phyloP scores from a whole-genome alignment of 176 grass and related monocot genomes.

The Carex littledalei region DNA sequence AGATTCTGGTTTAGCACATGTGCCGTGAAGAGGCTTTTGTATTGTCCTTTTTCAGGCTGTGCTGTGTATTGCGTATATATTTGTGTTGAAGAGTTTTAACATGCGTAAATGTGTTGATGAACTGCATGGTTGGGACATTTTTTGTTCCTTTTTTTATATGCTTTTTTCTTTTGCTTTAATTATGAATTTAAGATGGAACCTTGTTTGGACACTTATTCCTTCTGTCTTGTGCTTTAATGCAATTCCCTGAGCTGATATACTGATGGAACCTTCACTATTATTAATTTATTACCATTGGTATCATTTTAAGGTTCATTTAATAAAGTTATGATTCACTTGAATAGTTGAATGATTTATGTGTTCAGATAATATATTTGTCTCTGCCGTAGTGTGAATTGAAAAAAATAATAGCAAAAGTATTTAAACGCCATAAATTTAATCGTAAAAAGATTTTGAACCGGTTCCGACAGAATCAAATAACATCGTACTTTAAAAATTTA shows the following conservation, averaged over 20 bases:
- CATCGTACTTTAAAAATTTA: too few species aligned
- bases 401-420: too few species aligned
- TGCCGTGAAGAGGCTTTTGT: slow-evolving; percentile 25
- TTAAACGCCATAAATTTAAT: too few species aligned
- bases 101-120: slow-evolving; percentile 9
- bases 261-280: too few species aligned
- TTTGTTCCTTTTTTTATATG: background rate
- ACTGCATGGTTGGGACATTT: background rate
- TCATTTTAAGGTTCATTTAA: too few species aligned
- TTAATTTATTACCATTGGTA: too few species aligned
- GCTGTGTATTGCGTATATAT: slow-evolving; percentile 12
- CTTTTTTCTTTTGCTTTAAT: background rate
- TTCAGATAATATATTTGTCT: too few species aligned
- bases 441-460: too few species aligned
- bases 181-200: background rate
- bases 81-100: slow-evolving; percentile 11
- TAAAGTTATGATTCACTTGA: too few species aligned
- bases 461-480: too few species aligned
- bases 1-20: slow-evolving; percentile 8
- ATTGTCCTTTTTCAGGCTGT: slow-evolving; percentile 11
- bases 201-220: background rate
- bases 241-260: background rate
- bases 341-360: too few species aligned
- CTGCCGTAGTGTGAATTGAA: too few species aligned
- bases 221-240: background rate